Conservation (phyloP, 2,329 filamentous ascomycete genomes). For the Xylariales sp. region DNA sequence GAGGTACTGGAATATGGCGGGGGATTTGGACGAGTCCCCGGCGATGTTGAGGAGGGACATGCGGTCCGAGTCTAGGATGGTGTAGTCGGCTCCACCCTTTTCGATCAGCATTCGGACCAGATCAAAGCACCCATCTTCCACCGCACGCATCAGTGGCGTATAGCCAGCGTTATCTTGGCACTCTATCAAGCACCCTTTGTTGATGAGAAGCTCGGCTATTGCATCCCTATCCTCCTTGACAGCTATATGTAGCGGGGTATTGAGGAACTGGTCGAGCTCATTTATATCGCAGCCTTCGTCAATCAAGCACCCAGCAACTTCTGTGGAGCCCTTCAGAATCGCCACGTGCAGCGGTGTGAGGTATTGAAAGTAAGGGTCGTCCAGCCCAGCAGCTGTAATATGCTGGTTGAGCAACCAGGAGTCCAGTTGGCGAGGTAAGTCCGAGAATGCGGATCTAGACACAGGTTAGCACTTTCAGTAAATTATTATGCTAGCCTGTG, state of each 20-base stretch:
- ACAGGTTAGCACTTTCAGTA: not conserved
- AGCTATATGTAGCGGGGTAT: not conserved
- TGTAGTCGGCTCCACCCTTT: not conserved
- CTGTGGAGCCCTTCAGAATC: not conserved
- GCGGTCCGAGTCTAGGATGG: not conserved
- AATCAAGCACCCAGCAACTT: not conserved
- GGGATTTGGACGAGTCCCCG: not conserved
- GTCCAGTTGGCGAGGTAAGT: not conserved
- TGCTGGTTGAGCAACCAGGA: not conserved
- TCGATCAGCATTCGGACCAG: not conserved
- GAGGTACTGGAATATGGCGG: conserved; percentile 1
- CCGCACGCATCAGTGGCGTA: not conserved
- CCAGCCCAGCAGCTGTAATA: not conserved
- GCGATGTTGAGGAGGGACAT: conserved; percentile 1
- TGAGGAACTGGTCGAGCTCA: not conserved
- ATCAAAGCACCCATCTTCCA: not conserved
- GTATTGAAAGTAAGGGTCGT: not conserved
- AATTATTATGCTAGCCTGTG: too few species aligned
- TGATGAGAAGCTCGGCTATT: not conserved
- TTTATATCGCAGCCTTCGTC: not conserved
- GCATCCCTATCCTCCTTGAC: not conserved
- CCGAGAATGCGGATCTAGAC: not conserved
- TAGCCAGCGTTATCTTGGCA: not conserved
- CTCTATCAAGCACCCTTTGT: not conserved
- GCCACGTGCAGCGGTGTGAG: conserved; percentile 1